Base-by-base conservation (phyloP, 2,329 filamentous ascomycete species). In the Penicillium sp. region DNA sequence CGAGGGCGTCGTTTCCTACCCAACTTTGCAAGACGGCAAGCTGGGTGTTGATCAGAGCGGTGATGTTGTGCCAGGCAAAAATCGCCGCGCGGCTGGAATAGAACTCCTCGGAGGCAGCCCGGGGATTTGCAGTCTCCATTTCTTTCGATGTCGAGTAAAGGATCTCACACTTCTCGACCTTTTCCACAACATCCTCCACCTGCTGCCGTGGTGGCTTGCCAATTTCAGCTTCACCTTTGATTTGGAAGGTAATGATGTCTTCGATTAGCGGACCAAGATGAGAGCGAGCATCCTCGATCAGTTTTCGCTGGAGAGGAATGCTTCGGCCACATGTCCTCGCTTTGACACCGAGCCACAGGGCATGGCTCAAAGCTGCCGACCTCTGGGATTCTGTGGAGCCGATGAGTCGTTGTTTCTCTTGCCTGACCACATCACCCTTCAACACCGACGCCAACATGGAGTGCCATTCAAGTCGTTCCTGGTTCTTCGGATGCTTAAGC, bases 1-100 rank as follows among this genome's bases (percentile, higher is more conserved):
- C 91, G 32, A 99, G 82, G 67, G 96, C 92, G 30, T 92, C 86
- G 67, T 99, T 99, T 48, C 94, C 94, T 21, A 99, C 94, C 94
- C 94, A 99, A 57, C 88, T 91, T 71, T 94, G 92, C 57, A 99
- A 74, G 58, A 97, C 92, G 12, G 86, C 86, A 52, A 99, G 83
- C 71, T 99, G 90, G 2, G 90, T 96, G 70, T 95, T 96, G 79
- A 99, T 97, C 67, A 96, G 85, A 68, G 93, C 87, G 26, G 92
- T 97, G 45, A 92, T 97, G 73, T 97, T 99, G 78, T 96, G 88
- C 94, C 94, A 99, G 3, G 93, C 87, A 55, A 96, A 85, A 59
- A 99, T 88, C 42, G 93, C 88, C 68, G 96, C 89, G 65, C 89
- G 94, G 23, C 91, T 91, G 55, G 92, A 87, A 55, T 83, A 81